phyloP scores from a whole-genome alignment of 73 alveolate genomes.

The Urostyla sp. region DNA sequence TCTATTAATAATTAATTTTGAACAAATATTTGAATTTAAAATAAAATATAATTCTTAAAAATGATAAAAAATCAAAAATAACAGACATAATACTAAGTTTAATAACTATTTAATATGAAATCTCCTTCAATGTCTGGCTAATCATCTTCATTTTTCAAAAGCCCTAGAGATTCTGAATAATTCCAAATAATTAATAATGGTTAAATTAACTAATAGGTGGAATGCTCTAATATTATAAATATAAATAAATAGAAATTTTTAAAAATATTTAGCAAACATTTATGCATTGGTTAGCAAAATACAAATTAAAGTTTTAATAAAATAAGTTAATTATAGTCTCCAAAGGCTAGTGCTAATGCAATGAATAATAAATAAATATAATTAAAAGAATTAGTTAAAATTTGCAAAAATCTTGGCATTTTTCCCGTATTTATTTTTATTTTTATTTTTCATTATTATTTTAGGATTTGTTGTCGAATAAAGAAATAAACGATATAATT shows the following conservation, averaged over 20 bases:
- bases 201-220: not conserved
- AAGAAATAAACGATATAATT: not conserved
- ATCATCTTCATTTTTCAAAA: not conserved
- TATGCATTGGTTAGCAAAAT: not conserved
- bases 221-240: not conserved
- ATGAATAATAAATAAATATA: not conserved
- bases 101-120: not conserved
- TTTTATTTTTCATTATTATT: not conserved
- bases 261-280: not conserved
- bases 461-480: constrained; percentile 26
- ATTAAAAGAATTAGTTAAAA: constrained; percentile 3
- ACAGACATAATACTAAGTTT: too few species aligned
- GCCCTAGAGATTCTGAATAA: not conserved
- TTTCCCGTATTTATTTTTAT: constrained; percentile 22
- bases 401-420: constrained; percentile 23
- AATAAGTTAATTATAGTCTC: not conserved
- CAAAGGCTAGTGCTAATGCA: not conserved
- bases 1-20: too few species aligned
- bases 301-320: not conserved
- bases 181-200: not conserved
- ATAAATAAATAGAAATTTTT: not conserved
- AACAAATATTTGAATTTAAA: too few species aligned
- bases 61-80: too few species aligned
- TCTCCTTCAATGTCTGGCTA: not conserved
- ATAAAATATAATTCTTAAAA: too few species aligned